phyloP scores from a whole-genome alignment of 2,329 filamentous ascomycete genomes.

The Mycosphaerella sp. region DNA sequence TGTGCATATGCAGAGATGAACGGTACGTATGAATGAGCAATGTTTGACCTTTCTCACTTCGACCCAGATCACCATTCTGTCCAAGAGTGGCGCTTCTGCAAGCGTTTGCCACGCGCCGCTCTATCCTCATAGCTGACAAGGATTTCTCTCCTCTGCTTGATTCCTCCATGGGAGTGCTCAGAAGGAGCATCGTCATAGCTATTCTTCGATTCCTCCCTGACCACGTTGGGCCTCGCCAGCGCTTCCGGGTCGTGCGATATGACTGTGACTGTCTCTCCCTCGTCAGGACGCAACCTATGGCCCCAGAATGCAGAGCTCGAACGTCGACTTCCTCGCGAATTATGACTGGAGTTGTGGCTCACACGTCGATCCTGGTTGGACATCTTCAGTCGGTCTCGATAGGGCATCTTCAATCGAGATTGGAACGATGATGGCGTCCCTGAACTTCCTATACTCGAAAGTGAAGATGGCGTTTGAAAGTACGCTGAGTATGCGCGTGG shows the following conservation, averaged over 20 bases:
- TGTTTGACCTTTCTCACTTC: not conserved
- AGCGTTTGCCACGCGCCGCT: not conserved
- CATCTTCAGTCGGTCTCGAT: not conserved
- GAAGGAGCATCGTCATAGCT: not conserved
- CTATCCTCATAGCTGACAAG: slow-evolving; percentile 9
- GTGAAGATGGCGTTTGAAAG: slow-evolving; percentile 5
- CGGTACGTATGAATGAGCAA: not conserved
- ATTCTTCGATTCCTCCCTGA: not conserved
- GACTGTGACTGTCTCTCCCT: slow-evolving; percentile 12
- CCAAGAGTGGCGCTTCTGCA: not conserved
- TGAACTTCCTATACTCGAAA: slow-evolving; percentile 4
- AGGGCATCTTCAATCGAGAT: not conserved
- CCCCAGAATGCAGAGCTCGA: not conserved
- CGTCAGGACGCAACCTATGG: slow-evolving; percentile 9
- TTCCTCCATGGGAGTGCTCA: not conserved
- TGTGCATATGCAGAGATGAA: not conserved
- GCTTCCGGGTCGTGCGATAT: slow-evolving; percentile 14
- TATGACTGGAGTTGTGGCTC: not conserved
- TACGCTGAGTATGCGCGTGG: not conserved
- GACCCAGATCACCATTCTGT: not conserved
- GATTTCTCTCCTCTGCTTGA: slow-evolving; percentile 15
- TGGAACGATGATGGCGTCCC: not conserved
- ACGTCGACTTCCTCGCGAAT: not conserved
- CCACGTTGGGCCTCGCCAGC: not conserved
- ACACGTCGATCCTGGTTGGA: no score